A percentile compares a stretch with the other conserved stretches of the same genome.
These are phyloP conservation scores for Colletotrichum aenigma DNA, from an alignment of 2,329 filamentous ascomycete species.

Conservation along the genomic window DNA sequence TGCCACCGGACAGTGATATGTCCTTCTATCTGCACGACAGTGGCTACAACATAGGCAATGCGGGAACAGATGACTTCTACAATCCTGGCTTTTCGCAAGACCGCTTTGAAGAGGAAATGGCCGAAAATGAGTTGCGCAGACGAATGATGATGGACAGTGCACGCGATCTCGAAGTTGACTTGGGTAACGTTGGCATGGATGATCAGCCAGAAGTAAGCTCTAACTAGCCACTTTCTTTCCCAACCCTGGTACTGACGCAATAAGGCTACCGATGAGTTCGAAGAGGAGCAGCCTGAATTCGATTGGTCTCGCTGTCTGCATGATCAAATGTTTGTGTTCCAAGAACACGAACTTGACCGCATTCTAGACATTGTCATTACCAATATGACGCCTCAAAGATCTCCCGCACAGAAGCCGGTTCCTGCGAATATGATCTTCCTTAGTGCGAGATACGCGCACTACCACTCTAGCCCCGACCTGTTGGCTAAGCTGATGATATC, in stretches of 20 bases:
- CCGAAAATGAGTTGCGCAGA: constrained; percentile 92
- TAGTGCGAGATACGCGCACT: constrained; percentile 93
- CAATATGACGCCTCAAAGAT: constrained; percentile 95
- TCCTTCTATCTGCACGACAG: constrained; percentile 94
- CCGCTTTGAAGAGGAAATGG: constrained; percentile 95
- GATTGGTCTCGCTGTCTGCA: constrained; percentile 94
- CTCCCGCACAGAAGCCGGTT: constrained; percentile 95
- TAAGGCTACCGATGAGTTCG: constrained; percentile 68
- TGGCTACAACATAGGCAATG: constrained; percentile 86
- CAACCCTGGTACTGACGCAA: constrained; percentile 26
- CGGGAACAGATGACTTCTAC: constrained; percentile 89
- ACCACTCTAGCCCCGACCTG: constrained; percentile 88
- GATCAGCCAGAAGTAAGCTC: constrained; percentile 84
- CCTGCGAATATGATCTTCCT: constrained; percentile 97
- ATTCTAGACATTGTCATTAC: constrained; percentile 97
- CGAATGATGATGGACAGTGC: constrained; percentile 99
- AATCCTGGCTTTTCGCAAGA: constrained; percentile 90
- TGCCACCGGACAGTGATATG: constrained; percentile 94
- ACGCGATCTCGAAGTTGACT: constrained; percentile 92
- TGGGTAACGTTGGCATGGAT: constrained; percentile 94
- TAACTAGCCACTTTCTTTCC: not conserved
- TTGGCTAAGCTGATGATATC: constrained; percentile 80
- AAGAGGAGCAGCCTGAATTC: constrained; percentile 91
- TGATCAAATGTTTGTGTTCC: constrained; percentile 99
- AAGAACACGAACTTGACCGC: constrained; percentile 87